Conservation (phyloP, 148 eudicot species). For the Pharnaceum exiguum region DNA sequence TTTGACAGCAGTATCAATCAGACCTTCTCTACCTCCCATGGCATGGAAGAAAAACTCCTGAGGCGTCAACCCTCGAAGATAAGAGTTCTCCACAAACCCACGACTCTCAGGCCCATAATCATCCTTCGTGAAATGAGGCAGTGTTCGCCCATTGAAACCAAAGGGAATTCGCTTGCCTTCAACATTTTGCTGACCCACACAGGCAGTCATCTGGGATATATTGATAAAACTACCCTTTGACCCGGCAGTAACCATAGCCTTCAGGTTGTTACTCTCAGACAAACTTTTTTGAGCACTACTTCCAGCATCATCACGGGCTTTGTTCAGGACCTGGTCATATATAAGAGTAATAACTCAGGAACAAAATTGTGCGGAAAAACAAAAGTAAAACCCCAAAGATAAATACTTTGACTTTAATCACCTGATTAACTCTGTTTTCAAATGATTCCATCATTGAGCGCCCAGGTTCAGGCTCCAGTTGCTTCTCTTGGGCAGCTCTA, state of each 20-base stretch:
- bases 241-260: slow-evolving; percentile 99
- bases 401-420: slow-evolving; percentile 3
- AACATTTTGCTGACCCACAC: slow-evolving; percentile 99
- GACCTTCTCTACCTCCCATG: slow-evolving; percentile 99
- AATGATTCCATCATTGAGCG: slow-evolving; percentile 99
- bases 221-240: slow-evolving; percentile 99
- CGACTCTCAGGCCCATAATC: slow-evolving; percentile 99
- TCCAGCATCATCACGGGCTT: slow-evolving; percentile 99
- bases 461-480: slow-evolving; percentile 95
- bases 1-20: slow-evolving; percentile 97
- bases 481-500: slow-evolving; percentile 66
- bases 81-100: slow-evolving; percentile 98
- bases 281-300: slow-evolving; percentile 95
- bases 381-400: not conserved
- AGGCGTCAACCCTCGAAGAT: slow-evolving; percentile 90
- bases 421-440: slow-evolving; percentile 99
- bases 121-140: slow-evolving; percentile 97
- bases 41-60: slow-evolving; percentile 99
- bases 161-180: slow-evolving; percentile 98
- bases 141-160: slow-evolving; percentile 84
- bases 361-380: not conserved
- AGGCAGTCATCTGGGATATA: slow-evolving; percentile 99
- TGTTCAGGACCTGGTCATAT: slow-evolving; percentile 74
- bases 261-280: slow-evolving; percentile 91
- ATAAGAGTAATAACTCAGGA: not conserved